A percentile compares a stretch with the other conserved stretches of the same genome.
phyloP scores from a whole-genome alignment of 768 basidiomycete species.

The Termitomyces titanicus region DNA sequence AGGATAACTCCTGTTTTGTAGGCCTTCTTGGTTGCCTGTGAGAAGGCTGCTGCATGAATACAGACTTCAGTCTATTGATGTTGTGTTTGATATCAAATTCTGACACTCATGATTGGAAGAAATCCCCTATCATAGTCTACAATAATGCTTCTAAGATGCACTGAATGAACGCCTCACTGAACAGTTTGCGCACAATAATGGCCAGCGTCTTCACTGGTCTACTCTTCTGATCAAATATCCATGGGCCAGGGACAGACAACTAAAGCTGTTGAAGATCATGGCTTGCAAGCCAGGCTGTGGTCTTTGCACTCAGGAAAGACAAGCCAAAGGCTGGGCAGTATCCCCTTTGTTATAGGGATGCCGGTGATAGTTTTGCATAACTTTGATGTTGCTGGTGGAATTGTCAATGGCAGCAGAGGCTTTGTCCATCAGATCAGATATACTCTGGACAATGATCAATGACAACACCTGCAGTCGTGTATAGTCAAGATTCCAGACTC shows the following conservation, averaged over 20 bases:
- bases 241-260: neutral
- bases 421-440: constrained; percentile 16
- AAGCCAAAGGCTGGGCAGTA: neutral
- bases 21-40: neutral
- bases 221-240: constrained; percentile 1
- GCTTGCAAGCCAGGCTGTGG: neutral
- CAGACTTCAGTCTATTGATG: neutral
- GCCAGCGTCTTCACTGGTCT: constrained; percentile 9
- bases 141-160: constrained; percentile 7
- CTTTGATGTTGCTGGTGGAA: constrained; percentile 25
- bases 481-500: neutral
- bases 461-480: neutral
- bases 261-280: neutral
- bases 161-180: neutral
- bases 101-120: too few relatives aligned
- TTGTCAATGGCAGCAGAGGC: constrained; percentile 27
- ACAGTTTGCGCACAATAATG: neutral
- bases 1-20: neutral
- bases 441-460: neutral
- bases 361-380: constrained; percentile 28
- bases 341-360: constrained; percentile 27
- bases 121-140: constrained; percentile 5
- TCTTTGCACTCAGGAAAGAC: constrained; percentile 1
- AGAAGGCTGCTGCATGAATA: neutral
- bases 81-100: neutral